A percentile compares a stretch with the other conserved stretches of the same genome.
Evolutionary conservation across 805 yeast species (phyloP).

Genomic region (Metschnikowia reukaufii): DNA sequence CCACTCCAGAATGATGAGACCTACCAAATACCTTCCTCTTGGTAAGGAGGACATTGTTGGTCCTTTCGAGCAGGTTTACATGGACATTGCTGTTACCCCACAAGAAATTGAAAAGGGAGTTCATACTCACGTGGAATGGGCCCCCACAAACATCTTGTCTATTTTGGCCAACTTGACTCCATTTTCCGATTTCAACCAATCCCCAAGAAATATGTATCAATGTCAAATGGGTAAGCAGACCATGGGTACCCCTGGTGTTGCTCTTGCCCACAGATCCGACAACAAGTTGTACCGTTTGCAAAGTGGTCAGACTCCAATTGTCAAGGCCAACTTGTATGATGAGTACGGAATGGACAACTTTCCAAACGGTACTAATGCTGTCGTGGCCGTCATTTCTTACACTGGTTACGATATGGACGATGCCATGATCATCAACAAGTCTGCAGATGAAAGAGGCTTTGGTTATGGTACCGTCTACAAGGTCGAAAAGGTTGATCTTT

Average conservation of each 20-base stretch:
- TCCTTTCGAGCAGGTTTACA: slow-evolving; percentile 96
- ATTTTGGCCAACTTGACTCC: slow-evolving; percentile 97
- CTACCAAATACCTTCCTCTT: slow-evolving; percentile 86
- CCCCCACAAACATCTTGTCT: slow-evolving; percentile 92
- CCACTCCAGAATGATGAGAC: slow-evolving; percentile 92
- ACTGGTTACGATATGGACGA: slow-evolving; percentile 99
- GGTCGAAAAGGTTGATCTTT: slow-evolving; percentile 86
- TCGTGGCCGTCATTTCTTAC: slow-evolving; percentile 97
- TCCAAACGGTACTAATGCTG: slow-evolving; percentile 98
- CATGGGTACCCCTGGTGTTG: slow-evolving; percentile 99
- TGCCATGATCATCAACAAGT: slow-evolving; percentile 97
- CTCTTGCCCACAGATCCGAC: slow-evolving; percentile 86
- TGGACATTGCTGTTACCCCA: slow-evolving; percentile 94
- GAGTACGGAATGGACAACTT: slow-evolving; percentile 97
- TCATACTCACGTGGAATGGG: slow-evolving; percentile 91
- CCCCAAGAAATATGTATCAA: slow-evolving; percentile 99
- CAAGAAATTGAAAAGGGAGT: slow-evolving; percentile 78
- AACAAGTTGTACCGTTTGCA: slow-evolving; percentile 91
- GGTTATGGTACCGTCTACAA: slow-evolving; percentile 97
- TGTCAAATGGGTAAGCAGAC: slow-evolving; percentile 99
- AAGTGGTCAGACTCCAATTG: slow-evolving; percentile 96
- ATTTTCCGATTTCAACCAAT: slow-evolving; percentile 96
- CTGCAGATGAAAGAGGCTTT: slow-evolving; percentile 97
- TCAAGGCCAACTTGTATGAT: slow-evolving; percentile 88
- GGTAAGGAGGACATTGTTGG: slow-evolving; percentile 86